Conservation (phyloP, 805 yeast species). For the Cyberlindnera americana region DNA sequence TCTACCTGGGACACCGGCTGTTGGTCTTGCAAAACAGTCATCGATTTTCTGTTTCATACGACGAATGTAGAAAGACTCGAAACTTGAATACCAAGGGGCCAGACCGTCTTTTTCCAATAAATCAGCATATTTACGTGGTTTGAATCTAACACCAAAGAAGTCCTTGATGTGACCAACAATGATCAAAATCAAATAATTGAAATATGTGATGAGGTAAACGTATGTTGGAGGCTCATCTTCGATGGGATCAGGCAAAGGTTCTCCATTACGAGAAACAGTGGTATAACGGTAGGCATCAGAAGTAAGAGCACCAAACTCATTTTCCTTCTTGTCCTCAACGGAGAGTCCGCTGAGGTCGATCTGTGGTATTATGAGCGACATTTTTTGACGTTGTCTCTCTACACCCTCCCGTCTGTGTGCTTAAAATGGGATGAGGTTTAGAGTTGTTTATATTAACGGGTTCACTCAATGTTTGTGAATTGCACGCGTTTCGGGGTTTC, state of each 20-base stretch:
- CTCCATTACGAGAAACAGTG: conserved; percentile 51
- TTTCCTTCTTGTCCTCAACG: conserved; percentile 41
- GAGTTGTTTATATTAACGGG: no score
- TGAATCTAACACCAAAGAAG: conserved; percentile 74
- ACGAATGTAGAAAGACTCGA: conserved; percentile 90
- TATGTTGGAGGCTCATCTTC: conserved; percentile 84
- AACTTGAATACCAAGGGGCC: conserved; percentile 94
- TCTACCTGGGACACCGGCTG: conserved; percentile 98
- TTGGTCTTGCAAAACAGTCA: conserved; percentile 93
- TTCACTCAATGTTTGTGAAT: no score
- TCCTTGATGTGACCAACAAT: conserved; percentile 90
- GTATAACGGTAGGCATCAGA: conserved; percentile 61
- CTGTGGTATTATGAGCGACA: conserved; percentile 32
- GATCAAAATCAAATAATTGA: conserved; percentile 79
- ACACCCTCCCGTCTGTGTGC: no score
- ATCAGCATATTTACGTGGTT: conserved; percentile 60
- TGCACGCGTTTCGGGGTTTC: no score
- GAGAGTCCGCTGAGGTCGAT: conserved; percentile 33
- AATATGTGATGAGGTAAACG: conserved; percentile 75
- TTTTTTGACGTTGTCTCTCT: no score
- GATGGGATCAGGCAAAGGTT: conserved; percentile 57
- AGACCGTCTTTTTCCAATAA: conserved; percentile 79
- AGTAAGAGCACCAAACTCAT: conserved; percentile 72
- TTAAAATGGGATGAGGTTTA: no score
- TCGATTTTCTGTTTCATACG: conserved; percentile 87